Evolutionary conservation across 257 asterid species (phyloP).

Genomic region (Solanum sparsipilum): DNA sequence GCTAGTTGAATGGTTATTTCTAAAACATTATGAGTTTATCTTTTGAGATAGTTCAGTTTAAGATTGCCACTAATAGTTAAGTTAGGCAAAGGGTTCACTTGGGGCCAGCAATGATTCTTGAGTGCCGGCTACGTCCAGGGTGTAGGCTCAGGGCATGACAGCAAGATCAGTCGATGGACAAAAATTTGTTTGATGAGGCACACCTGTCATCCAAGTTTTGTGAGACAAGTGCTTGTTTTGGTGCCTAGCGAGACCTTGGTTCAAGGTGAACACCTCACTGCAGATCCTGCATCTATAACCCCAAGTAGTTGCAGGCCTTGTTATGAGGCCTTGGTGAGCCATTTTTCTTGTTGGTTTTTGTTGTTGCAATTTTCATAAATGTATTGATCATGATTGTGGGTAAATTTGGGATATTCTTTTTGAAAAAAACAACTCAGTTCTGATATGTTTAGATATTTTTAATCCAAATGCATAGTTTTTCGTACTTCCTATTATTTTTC

Average conservation of each 20-base stretch:
- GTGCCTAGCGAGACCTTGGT: no score
- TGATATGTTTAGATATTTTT: background rate
- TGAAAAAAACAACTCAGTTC: background rate
- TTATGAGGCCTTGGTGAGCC: background rate
- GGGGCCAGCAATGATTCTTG: no score
- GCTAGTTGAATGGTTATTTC: no score
- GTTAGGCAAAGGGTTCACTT: no score
- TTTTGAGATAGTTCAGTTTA: no score
- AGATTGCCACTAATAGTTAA: no score
- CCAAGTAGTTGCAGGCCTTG: background rate
- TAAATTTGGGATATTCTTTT: background rate
- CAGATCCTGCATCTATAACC: no score
- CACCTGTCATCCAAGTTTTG: background rate
- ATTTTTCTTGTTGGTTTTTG: background rate
- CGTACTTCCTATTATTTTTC: background rate
- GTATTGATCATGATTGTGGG: background rate
- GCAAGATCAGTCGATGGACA: background rate
- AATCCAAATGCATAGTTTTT: background rate
- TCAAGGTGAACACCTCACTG: no score
- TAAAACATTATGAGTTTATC: no score
- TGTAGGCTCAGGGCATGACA: no score
- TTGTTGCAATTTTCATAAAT: background rate
- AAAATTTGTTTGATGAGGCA: background rate
- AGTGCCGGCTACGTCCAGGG: no score
- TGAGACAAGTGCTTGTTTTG: background rate